phyloP scores from a whole-genome alignment of 345 rosid genomes.

The Sapria himalayana region DNA sequence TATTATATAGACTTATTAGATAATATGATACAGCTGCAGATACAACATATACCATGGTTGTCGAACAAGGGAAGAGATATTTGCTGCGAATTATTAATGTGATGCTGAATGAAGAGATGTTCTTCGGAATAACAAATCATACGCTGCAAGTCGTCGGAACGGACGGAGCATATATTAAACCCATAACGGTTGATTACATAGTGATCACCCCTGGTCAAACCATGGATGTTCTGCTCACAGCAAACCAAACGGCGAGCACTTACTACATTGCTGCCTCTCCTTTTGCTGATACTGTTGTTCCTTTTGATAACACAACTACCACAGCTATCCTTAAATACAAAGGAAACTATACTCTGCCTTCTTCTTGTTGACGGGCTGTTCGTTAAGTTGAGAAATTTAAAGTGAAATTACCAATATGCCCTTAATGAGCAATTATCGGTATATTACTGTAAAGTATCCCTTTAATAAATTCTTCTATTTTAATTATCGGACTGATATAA shows the following conservation, averaged over 20 bases:
- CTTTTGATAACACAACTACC: constrained; percentile 6
- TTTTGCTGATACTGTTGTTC: constrained; percentile 6
- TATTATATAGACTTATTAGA: no score
- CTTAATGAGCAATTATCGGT: no score
- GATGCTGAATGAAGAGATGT: constrained; percentile 11
- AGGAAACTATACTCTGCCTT: constrained; percentile 9
- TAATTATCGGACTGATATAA: no score
- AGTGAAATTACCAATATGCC: no score
- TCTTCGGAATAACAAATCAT: constrained; percentile 19
- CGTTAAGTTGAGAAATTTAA: no score
- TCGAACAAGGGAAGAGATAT: constrained; percentile 14
- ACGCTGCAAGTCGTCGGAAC: constrained; percentile 15
- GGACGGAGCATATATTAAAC: constrained; percentile 18
- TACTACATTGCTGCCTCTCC: constrained; percentile 10
- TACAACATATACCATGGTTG: constrained; percentile 2
- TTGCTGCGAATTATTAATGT: constrained; percentile 19
- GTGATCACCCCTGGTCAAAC: constrained; percentile 18
- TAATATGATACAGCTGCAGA: no score
- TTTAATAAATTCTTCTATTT: no score
- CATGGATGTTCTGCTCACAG: constrained; percentile 12
- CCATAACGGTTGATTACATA: constrained; percentile 4
- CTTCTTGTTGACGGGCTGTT: no score
- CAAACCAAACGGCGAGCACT: constrained; percentile 7
- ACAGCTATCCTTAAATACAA: constrained; percentile 20
- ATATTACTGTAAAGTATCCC: no score